Base-by-base conservation (phyloP, 202 grass and related monocot species). In the Schoenoplectus triqueter region DNA sequence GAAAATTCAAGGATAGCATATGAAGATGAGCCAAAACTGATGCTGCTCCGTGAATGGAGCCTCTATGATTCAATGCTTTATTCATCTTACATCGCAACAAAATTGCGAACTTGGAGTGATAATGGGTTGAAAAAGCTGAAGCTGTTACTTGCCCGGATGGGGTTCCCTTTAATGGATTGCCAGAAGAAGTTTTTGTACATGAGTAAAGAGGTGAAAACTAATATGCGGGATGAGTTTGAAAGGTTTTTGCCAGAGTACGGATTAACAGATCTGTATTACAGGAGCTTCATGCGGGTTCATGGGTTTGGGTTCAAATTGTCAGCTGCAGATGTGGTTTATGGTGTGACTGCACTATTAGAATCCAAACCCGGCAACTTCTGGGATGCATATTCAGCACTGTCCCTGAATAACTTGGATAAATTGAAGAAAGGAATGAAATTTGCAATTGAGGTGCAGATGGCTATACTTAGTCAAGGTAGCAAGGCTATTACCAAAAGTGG, bases 171-270 rank as follows among this genome's bases (percentile, higher is more conserved):
- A 5, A 86, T 87, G 9, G 92, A 98, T 44, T 98, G 95, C 85
- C 90, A 98, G 89, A 95, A 92, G 91, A 93, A 87, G n/a, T 98
- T 93, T 85, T 90, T 87, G 85, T 94, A 94, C 91, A 97, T 93
- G 95, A 97, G 92, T 74, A 92, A 91, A 87, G 95, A 94, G 71
- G 95, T 97, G 69, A 97, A 97, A 70, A 86, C 84, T 44, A 94
- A 91, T 78, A 97, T 97, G 95, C 77, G 91, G 11, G 92, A 93
- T 49, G 90, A 94, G 88, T 97, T 97, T 4, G 87, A 94, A 13
- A 78, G 89, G 18, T 94, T 94, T 80, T 83, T 97, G 83, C 95
- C 95, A 0, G 90, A 97, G 80, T 94, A 91, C 69, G 95, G 95
- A 1, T 85, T 94, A 81, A 92, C 90, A 2, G 89, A 97, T 20